phyloP scores from a whole-genome alignment of 1,139 yeast genomes.

The Hanseniaspora sp. region DNA sequence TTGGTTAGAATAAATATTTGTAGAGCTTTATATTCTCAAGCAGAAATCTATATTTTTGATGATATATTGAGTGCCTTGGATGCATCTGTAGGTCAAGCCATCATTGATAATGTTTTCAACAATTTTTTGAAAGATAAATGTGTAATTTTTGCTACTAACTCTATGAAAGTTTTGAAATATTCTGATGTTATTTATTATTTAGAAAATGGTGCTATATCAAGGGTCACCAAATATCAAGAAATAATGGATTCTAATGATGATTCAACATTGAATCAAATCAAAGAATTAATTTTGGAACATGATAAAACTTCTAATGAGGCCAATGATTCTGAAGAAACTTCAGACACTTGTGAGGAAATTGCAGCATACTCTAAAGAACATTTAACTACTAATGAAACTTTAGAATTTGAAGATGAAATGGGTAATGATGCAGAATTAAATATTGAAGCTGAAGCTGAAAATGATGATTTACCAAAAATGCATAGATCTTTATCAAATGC shows the following conservation, averaged over 20 bases:
- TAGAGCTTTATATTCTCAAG: constrained; percentile 56
- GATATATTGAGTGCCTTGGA: constrained; percentile 76
- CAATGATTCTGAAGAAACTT: constrained; percentile 21
- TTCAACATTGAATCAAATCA: constrained; percentile 34
- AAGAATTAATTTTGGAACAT: constrained; percentile 36
- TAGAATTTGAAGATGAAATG: constrained; percentile 20
- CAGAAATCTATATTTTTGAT: constrained; percentile 53
- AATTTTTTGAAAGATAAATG: constrained; percentile 48
- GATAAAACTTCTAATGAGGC: constrained; percentile 35
- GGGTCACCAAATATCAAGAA: constrained; percentile 60
- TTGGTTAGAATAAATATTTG: constrained; percentile 69
- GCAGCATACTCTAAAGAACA: not conserved
- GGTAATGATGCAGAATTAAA: not conserved
- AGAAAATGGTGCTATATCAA: constrained; percentile 48
- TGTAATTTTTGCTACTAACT: constrained; percentile 64
- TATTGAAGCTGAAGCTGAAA: not conserved
- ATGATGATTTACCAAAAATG: not conserved
- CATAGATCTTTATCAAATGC: constrained; percentile 12
- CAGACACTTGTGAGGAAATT: not conserved
- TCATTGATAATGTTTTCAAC: constrained; percentile 48
- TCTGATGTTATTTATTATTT: constrained; percentile 55
- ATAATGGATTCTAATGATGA: constrained; percentile 46
- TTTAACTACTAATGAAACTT: constrained; percentile 13
- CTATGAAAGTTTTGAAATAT: constrained; percentile 45
- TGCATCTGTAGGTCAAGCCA: constrained; percentile 65